Base-by-base conservation (phyloP, 768 basidiomycete species). In the Kwoniella newhampshirensis region DNA sequence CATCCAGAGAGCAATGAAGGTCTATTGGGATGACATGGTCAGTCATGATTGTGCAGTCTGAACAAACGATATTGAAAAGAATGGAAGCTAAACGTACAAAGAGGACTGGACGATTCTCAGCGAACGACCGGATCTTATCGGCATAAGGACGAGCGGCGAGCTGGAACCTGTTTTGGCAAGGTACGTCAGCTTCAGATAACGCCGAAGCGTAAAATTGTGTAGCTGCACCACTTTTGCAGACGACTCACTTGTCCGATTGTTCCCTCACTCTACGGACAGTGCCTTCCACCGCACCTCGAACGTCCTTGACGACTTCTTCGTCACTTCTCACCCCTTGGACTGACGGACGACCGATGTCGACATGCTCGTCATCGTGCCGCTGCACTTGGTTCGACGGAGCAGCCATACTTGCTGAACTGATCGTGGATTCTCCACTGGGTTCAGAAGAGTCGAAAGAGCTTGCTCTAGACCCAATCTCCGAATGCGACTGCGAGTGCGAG, bases 231-330 rank as follows among this genome's bases (percentile, higher is more conserved):
- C n/a, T n/a, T n/a, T n/a, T n/a, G n/a, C n/a, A n/a, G n/a, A n/a
- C n/a, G n/a, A 49, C 65, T 50, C 43, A 69, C 70, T 60, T 52
- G 25, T 69, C 68, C 12, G 68, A 67, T 28, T 63, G 66, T 20
- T 66, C 59, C 15, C 57, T 40, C 7, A 72, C 63, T 13, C 57
- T 45, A 28, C 51, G 51, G 30, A 69, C 60, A 2, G 70, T 66
- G 20, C 70, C 70, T 18, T 72, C 70, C 12, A 72, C 44, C 39
- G 57, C 59, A 3, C 43, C 42, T 36, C 67, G 59, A 1, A 66
- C 48, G 15, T 72, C 66, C 35, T 41, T 37, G 8, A 28, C n/a
- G 17, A 26, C 27, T n/a, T 55, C 12, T 32, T 20, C 42, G 39
- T 42, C 58, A 23, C 25, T 15, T 28, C 41, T 43, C 17, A 52